These are phyloP conservation scores for Coelastrella sp. DNA, from an alignment of 139 green algal species.

Conservation along the genomic window DNA sequence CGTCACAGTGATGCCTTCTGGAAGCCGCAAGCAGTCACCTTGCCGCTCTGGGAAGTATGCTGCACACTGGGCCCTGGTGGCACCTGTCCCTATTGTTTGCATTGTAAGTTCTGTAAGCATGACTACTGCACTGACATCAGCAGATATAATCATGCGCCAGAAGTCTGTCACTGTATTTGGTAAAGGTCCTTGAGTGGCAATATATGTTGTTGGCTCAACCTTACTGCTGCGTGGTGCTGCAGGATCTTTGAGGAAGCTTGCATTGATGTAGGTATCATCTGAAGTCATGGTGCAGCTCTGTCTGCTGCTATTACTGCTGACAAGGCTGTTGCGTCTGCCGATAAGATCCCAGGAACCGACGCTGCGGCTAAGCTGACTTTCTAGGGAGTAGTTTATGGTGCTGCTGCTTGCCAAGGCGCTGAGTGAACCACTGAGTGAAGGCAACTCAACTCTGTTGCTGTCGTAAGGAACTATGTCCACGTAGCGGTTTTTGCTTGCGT, in stretches of 20 bases:
- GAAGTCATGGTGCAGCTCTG: not conserved
- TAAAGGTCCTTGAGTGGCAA: constrained; percentile 27
- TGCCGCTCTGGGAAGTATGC: constrained; percentile 37
- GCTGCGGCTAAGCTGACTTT: constrained; percentile 30
- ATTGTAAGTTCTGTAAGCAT: constrained; percentile 69
- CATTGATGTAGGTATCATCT: constrained; percentile 59
- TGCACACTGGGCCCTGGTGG: constrained; percentile 2
- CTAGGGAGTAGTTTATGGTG: not conserved
- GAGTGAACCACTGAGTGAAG: not conserved
- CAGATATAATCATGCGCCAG: constrained; percentile 68
- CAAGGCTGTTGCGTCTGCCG: not conserved
- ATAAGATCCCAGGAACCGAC: not conserved
- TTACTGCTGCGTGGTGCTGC: not conserved
- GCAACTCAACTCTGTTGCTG: constrained; percentile 67
- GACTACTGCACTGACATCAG: constrained; percentile 61
- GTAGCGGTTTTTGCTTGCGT: constrained; percentile 60
- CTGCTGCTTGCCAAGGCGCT: not conserved
- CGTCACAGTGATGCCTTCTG: not conserved
- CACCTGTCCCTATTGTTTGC: not conserved
- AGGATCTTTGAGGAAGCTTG: constrained; percentile 42
- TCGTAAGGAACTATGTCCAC: constrained; percentile 74
- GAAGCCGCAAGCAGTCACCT: constrained; percentile 28
- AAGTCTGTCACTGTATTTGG: constrained; percentile 57
- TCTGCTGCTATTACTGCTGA: not conserved
- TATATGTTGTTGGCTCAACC: constrained; percentile 3